Base-by-base conservation (phyloP, 1,284 basidiomycete species). In the Exsudoporus floridanus region DNA sequence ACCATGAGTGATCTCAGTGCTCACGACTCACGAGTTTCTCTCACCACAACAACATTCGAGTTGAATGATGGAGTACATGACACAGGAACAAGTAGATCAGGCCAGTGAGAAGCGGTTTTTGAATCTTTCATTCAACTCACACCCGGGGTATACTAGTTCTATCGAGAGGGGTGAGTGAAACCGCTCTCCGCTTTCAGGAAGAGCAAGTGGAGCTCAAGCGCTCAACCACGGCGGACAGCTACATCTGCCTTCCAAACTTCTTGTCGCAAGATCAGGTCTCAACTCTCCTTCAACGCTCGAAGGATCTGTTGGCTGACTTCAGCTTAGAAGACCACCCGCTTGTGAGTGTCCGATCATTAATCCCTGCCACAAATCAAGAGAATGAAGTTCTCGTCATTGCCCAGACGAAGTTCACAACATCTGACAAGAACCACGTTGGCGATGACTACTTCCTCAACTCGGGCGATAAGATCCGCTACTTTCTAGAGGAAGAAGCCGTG, bases 391-490 rank as follows among this genome's bases (percentile, higher is more conserved):
- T 50, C 41, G 14, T 27, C 35, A 25, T 21, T 37, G n/a, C 52
- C 16, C 33, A 94, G 87, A 98, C 94, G 7, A 90, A 85, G 60
- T 98, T 99, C 73, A 89, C 86, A 23, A 95, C 94, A 0, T 81
- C 82, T 14, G 84, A 87, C 56, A 79, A 80, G 50, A 74, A 86
- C 49, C 90, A 94, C 61, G 79, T 92, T 35, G 93, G 94, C 0
- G 94, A 98, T 66, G 84, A 92, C 25, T 98, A 98, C 70, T 99
- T 99, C 65, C 75, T 98, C 50, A 81, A 77, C 13, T 94, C 90
- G 1, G 92, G 92, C 1, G 92, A 98, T 70, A 96, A 97, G 78
- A 91, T 94, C 72, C 82, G 89, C 3, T 94, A 85, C 70, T 96
- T 96, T 68, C 74, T 95, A 36, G 94, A 96, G 64, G 84, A 88